These are phyloP conservation scores for Cryphonectria radicalis DNA, from an alignment of 2,329 filamentous ascomycete genomes.

Conservation along the genomic window DNA sequence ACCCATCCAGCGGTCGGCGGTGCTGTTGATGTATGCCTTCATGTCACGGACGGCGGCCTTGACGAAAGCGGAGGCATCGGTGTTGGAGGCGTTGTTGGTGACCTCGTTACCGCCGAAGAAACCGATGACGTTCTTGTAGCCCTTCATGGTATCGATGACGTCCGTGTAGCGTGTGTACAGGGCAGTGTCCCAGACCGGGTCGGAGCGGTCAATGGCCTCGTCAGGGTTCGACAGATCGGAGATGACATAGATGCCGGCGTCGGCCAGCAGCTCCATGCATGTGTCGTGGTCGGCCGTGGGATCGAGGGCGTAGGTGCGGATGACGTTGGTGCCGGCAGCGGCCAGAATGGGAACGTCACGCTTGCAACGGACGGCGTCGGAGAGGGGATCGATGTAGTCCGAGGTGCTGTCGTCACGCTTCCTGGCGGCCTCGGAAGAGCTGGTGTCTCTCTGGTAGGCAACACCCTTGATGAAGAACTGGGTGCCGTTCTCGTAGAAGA, in stretches of 20 bases:
- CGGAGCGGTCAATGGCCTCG: constrained; percentile 82
- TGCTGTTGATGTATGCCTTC: constrained; percentile 88
- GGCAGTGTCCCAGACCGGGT: constrained; percentile 76
- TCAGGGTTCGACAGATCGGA: constrained; percentile 85
- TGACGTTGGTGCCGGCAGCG: constrained; percentile 84
- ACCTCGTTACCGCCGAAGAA: constrained; percentile 99
- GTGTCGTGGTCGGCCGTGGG: constrained; percentile 75
- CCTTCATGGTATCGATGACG: constrained; percentile 79
- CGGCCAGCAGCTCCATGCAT: constrained; percentile 83
- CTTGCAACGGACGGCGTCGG: constrained; percentile 71
- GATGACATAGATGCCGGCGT: constrained; percentile 92
- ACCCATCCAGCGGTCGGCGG: constrained; percentile 78
- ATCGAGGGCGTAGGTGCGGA: constrained; percentile 94
- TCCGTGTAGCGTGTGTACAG: constrained; percentile 80
- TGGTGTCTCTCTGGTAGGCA: constrained; percentile 87
- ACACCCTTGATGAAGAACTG: constrained; percentile 85
- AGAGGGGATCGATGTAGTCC: constrained; percentile 81
- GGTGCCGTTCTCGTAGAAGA: constrained; percentile 80
- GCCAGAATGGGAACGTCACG: constrained; percentile 84
- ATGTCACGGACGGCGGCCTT: constrained; percentile 97
- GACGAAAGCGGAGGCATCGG: constrained; percentile 86
- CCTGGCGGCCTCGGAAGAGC: constrained; percentile 40
- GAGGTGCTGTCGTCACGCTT: constrained; percentile 52
- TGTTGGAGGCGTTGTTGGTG: constrained; percentile 87
- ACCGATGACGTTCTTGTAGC: constrained; percentile 90